phyloP scores from a whole-genome alignment of 805 yeast genomes.

The Lachancea sp. region DNA sequence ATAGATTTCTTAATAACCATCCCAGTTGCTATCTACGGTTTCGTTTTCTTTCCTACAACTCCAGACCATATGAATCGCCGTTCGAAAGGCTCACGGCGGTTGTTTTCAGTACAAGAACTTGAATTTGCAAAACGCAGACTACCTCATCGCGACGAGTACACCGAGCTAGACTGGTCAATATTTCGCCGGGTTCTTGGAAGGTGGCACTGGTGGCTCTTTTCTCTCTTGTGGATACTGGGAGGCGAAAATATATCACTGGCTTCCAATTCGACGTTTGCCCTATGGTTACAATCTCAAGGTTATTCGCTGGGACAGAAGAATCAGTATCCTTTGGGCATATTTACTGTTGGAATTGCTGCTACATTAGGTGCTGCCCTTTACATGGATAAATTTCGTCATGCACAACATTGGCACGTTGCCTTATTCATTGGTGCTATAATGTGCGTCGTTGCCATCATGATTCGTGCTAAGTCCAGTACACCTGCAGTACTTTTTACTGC shows the following conservation, averaged over 20 bases:
- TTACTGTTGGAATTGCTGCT: slow-evolving; percentile 40
- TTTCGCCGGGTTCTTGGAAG: slow-evolving; percentile 39
- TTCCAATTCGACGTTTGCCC: slow-evolving; percentile 38
- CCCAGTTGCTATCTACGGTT: slow-evolving; percentile 49
- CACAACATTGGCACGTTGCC: slow-evolving; percentile 43
- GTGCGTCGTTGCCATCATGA: slow-evolving; percentile 38
- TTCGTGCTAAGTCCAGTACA: slow-evolving; percentile 34
- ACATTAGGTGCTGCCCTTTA: slow-evolving; percentile 37
- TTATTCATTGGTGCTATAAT: slow-evolving; percentile 36
- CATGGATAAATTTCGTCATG: slow-evolving; percentile 35
- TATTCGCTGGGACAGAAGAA: slow-evolving; percentile 39
- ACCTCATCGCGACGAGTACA: slow-evolving; percentile 31
- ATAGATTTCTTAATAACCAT: slow-evolving; percentile 49
- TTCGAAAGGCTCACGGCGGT: slow-evolving; percentile 18
- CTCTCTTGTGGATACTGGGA: slow-evolving; percentile 42
- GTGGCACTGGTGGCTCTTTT: slow-evolving; percentile 49
- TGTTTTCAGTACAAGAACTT: slow-evolving; percentile 35
- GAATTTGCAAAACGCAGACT: slow-evolving; percentile 36
- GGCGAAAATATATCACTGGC: slow-evolving; percentile 41
- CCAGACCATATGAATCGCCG: slow-evolving; percentile 40
- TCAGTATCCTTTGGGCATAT: slow-evolving; percentile 45
- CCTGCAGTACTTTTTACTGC: slow-evolving; percentile 39
- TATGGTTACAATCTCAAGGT: slow-evolving; percentile 35
- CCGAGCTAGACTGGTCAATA: slow-evolving; percentile 31
- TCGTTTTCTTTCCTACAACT: slow-evolving; percentile 52